Percentiles rank a stretch among this genome's conserved stretches.
phyloP scores from a whole-genome alignment of 495 filamentous ascomycete species.

The Pyronema omphalodes region DNA sequence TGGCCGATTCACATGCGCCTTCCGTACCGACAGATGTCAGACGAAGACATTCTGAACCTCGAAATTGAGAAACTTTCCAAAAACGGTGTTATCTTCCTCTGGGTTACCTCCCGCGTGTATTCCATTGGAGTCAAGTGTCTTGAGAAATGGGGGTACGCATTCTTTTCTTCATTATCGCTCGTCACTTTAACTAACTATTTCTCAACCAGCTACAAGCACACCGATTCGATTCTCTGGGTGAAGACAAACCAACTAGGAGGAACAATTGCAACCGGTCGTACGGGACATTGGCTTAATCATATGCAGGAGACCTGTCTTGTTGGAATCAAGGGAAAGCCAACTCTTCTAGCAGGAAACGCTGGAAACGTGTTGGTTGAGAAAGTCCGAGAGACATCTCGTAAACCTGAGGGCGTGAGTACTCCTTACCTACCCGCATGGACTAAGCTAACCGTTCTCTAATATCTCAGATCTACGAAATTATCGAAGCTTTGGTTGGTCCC shows the following conservation, averaged over 20 bases:
- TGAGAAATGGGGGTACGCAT: constrained; percentile 16
- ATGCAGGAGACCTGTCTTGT: constrained; percentile 17
- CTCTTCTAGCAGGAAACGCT: constrained; percentile 1
- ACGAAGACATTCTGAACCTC: constrained; percentile 14
- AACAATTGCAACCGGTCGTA: constrained; percentile 15
- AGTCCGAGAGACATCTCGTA: constrained; percentile 15
- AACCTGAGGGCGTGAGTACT: constrained; percentile 12
- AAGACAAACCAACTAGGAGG: constrained; percentile 16
- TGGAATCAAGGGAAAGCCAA: constrained; percentile 11
- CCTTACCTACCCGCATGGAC: background rate
- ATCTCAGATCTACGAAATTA: constrained; percentile 11
- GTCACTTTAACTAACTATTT: background rate
- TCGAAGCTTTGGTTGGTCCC: constrained; percentile 12
- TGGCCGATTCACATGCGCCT: constrained; percentile 20
- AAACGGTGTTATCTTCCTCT: constrained; percentile 15
- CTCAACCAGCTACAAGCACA: background rate
- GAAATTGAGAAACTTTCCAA: constrained; percentile 12
- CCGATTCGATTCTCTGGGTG: constrained; percentile 15
- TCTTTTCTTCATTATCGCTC: background rate
- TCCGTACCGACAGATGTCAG: constrained; percentile 15
- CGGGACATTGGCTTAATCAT: constrained; percentile 20
- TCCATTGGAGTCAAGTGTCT: constrained; percentile 10
- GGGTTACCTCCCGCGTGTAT: constrained; percentile 13
- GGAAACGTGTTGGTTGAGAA: constrained; percentile 11
- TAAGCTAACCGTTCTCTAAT: background rate